Base-by-base conservation (phyloP, 805 yeast species). In the Jamesozyma rosinii region DNA sequence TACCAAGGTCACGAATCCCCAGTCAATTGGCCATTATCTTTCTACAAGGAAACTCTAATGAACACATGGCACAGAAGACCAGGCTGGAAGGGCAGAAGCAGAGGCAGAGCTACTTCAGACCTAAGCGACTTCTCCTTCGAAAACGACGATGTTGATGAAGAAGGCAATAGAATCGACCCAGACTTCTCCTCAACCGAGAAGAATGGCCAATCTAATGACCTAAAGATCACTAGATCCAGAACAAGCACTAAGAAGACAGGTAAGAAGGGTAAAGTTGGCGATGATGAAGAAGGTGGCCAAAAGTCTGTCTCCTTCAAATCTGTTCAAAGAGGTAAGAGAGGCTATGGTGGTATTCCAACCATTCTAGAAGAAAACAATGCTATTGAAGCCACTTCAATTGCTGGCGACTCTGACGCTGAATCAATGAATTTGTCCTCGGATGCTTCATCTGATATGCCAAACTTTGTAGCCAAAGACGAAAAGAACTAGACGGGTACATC, bases 1-100 rank as follows among this genome's bases (percentile, higher is more conserved):
- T 74, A 70, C 51, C 72, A 71, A 51, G 78, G 78, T 24, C 65
- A 68, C 35, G 77, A 73, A 54, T 71, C 76, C 24, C 76, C 76
- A 42, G 59, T 74, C 43, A 74, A 74, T 51, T 67, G 70, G 64
- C 71, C 72, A 13, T 41, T 57, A 19, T 40, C 48, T 5, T 44
- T 44, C 27, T 49, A 46, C 22, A 44, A 49, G 29, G 52, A 49
- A 4, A 40, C 41, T 27, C n/a, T 49, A 13, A 19, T 20, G 29
- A 47, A 40, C 36, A 43, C 51, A 13, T 63, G 66, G 66, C 52
- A 52, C 34, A 57, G 53, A 45, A 51, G 64, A 45, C 62, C 62
- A n/a, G 55, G 59, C 20, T 57, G 61, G 58, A 42, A 47, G 40
- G 48, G 40, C 31, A 57, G 55, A 47, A 57, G 39, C 19, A 55